Base-by-base conservation (phyloP, 2,329 filamentous ascomycete genomes). In the Alternaria angustiovoidea region DNA sequence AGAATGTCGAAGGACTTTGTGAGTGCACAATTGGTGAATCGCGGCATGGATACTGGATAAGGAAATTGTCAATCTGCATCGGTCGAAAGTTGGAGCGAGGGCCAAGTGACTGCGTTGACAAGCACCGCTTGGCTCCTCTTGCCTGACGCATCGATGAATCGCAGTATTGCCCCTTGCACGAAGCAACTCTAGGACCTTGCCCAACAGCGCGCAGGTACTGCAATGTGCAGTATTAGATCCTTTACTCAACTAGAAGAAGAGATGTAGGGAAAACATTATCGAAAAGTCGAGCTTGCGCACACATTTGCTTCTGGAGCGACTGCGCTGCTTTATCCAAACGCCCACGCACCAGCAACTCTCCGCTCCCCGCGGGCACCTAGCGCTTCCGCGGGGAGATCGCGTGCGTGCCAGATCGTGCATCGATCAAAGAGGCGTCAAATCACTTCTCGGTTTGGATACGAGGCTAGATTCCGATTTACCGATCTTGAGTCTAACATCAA, bases 291-390 rank as follows among this genome's bases (percentile, higher is more conserved):
- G 39, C 20, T n/a, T 32, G 12, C n/a, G 39, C 18, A 34, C 16
- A 36, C 12, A 38, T 38, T 49, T 49, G 28, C 51, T 53, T 53
- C 30, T 43, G 51, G 22, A 12, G 20, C 39, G n/a, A n/a, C 38
- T 11, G 38, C 42, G 18, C 51, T 22, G 39, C 39, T 16, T 9
- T 2, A 14, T 24, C 26, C 28, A 42, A 20, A 42, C 39, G 28
- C 51, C 18, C 26, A 53, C 20, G 46, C 46, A 53, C 39, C 39
- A 43, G 26, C 38, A 22, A n/a, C 44, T 30, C 26, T 34, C 32
- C 53, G 60, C 57, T 32, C n/a, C 51, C 64, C 64, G 57, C 60
- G 64, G 64, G 28, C 43, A 38, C 58, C 62, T 61, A 61, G 57
- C 41, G 56, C 41, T n/a, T 48, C 46, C 44, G 32, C 44, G 42